These are phyloP conservation scores for Yarrowia osloensis DNA, from an alignment of 805 yeast genomes.

Conservation along the genomic window DNA sequence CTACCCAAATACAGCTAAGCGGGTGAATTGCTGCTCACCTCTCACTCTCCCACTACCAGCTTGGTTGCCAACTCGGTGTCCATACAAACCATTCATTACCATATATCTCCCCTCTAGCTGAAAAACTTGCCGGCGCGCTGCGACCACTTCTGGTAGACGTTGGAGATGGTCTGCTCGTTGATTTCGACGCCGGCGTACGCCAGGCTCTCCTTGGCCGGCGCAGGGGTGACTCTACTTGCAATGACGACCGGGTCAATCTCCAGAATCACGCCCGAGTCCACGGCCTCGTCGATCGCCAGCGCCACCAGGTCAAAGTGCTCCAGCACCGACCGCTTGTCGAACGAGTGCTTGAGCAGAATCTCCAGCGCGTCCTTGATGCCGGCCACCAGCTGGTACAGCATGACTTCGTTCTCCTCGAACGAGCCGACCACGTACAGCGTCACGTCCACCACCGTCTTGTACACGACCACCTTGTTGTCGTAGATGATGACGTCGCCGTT, in stretches of 20 bases:
- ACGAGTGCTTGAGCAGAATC: slow-evolving; percentile 62
- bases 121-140: slow-evolving; percentile 25
- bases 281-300: slow-evolving; percentile 84
- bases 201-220: slow-evolving; percentile 69
- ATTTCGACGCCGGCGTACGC: slow-evolving; percentile 45
- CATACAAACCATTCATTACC: background rate
- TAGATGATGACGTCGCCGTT: slow-evolving; percentile 78
- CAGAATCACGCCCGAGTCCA: slow-evolving; percentile 90
- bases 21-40: too few relatives aligned
- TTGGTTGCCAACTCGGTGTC: too few relatives aligned
- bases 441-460: slow-evolving; percentile 80
- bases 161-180: slow-evolving; percentile 56
- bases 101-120: background rate
- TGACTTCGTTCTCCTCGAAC: slow-evolving; percentile 80
- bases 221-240: slow-evolving; percentile 86
- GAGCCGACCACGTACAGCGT: slow-evolving; percentile 71
- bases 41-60: background rate
- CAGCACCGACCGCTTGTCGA: slow-evolving; percentile 76
- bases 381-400: slow-evolving; percentile 70
- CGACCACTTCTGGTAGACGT: slow-evolving; percentile 61
- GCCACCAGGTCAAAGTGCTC: slow-evolving; percentile 85
- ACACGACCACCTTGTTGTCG: slow-evolving; percentile 79
- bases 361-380: slow-evolving; percentile 83
- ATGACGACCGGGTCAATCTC: slow-evolving; percentile 87
- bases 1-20: too few relatives aligned